Conservation (phyloP, 495 filamentous ascomycete genomes). For the Penicillium dipodomyicola region DNA sequence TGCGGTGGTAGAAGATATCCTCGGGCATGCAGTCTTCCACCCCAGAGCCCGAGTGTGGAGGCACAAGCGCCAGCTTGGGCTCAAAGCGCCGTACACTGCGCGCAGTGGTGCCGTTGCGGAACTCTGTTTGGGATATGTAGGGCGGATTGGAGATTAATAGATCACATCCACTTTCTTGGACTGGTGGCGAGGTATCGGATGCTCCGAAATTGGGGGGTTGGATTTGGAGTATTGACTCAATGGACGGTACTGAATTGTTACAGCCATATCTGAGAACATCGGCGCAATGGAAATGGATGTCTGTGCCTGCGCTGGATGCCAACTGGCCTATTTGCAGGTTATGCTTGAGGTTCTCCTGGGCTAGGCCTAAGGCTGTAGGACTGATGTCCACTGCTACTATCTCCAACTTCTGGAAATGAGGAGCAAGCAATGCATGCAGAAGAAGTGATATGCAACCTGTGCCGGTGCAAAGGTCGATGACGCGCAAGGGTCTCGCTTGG, state of each 20-base stretch:
- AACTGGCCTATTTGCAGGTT: conserved; percentile 43
- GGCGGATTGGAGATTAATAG: conserved; percentile 89
- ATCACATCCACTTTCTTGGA: conserved; percentile 44
- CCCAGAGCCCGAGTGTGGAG: conserved; percentile 29
- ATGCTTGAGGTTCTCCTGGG: conserved; percentile 56
- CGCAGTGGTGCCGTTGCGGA: conserved; percentile 53
- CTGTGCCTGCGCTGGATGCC: conserved; percentile 22
- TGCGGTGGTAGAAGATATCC: conserved; percentile 42
- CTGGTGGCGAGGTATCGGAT: background rate
- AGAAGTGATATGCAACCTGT: conserved; percentile 87
- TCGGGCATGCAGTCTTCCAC: conserved; percentile 17
- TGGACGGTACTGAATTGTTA: conserved; percentile 7
- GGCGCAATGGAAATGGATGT: conserved; percentile 50
- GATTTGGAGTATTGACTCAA: conserved; percentile 11
- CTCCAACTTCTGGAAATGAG: conserved; percentile 27
- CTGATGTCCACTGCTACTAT: conserved; percentile 45
- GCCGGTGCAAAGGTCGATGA: conserved; percentile 87
- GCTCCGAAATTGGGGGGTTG: background rate
- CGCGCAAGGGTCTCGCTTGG: conserved; percentile 38
- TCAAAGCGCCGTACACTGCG: conserved; percentile 79
- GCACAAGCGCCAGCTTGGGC: conserved; percentile 76
- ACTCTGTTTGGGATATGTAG: conserved; percentile 69
- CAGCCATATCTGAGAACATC: conserved; percentile 51
- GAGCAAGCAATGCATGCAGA: conserved; percentile 55
- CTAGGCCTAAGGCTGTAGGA: conserved; percentile 56